Evolutionary conservation across 2,329 filamentous ascomycete genomes (phyloP).

Genomic region (Sarocladium kiliense): DNA sequence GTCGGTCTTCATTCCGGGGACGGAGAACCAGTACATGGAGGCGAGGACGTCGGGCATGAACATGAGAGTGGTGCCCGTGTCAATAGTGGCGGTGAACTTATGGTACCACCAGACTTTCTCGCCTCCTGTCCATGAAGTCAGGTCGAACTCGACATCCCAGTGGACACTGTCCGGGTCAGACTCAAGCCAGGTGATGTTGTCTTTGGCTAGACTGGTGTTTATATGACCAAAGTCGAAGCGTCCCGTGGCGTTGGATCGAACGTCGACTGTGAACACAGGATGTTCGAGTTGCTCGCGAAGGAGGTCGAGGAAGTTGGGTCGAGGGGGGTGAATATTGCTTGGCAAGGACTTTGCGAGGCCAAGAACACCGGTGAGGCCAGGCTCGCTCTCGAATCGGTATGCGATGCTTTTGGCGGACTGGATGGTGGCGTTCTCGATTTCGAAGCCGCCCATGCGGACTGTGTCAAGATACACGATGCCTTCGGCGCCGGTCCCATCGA

Average conservation of each 20-base stretch:
- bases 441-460: slow-evolving; percentile 39
- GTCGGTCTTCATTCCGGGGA: slow-evolving; percentile 47
- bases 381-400: slow-evolving; percentile 35
- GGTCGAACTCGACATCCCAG: slow-evolving; percentile 44
- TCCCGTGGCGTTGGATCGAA: slow-evolving; percentile 41
- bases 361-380: slow-evolving; percentile 43
- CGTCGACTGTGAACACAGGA: slow-evolving; percentile 44
- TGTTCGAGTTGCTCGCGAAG: slow-evolving; percentile 34
- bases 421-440: slow-evolving; percentile 39
- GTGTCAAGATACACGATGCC: slow-evolving; percentile 48
- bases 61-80: slow-evolving; percentile 66
- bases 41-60: slow-evolving; percentile 54
- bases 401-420: slow-evolving; percentile 42
- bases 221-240: slow-evolving; percentile 48
- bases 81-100: slow-evolving; percentile 50
- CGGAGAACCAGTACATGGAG: slow-evolving; percentile 52
- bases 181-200: slow-evolving; percentile 38
- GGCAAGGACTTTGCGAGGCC: slow-evolving; percentile 44
- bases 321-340: slow-evolving; percentile 36
- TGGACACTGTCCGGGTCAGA: slow-evolving; percentile 25
- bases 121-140: slow-evolving; percentile 35
- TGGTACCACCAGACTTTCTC: slow-evolving; percentile 46
- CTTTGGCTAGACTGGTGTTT: slow-evolving; percentile 31
- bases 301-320: slow-evolving; percentile 39
- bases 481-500: slow-evolving; percentile 37